Conservation (phyloP, 2,329 filamentous ascomycete species). For the Aureobasidium melanogenum region DNA sequence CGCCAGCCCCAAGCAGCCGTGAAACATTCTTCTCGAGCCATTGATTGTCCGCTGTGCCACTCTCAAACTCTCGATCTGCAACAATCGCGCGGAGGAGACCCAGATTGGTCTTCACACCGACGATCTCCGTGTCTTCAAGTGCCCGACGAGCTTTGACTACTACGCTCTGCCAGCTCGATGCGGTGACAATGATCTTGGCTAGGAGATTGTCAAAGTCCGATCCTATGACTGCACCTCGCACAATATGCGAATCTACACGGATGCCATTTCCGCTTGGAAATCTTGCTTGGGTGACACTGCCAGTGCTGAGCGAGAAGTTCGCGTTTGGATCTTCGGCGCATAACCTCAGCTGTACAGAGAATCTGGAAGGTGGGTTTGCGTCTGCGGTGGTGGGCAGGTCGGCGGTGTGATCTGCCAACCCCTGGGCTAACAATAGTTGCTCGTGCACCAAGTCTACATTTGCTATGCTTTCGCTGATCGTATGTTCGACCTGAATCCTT, state of each 20-base stretch:
- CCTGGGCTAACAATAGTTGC: constrained; percentile 48
- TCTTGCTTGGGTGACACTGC: constrained; percentile 46
- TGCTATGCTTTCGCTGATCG: constrained; percentile 49
- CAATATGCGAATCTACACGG: constrained; percentile 48
- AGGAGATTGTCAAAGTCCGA: constrained; percentile 52
- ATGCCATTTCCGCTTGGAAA: constrained; percentile 51
- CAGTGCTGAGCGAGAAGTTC: constrained; percentile 50
- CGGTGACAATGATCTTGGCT: constrained; percentile 51
- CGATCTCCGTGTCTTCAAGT: constrained; percentile 46
- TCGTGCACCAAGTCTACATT: constrained; percentile 46
- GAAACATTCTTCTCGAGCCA: constrained; percentile 48
- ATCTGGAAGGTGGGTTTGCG: constrained; percentile 27
- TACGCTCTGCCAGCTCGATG: constrained; percentile 42
- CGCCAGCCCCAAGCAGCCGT: constrained; percentile 25
- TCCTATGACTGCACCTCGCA: constrained; percentile 38
- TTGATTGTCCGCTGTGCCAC: constrained; percentile 43
- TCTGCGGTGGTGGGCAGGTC: background rate
- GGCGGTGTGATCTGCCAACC: constrained; percentile 20
- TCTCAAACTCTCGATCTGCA: constrained; percentile 40
- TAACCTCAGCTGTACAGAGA: constrained; percentile 49
- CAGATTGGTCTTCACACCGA: constrained; percentile 51
- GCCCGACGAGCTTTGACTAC: constrained; percentile 48
- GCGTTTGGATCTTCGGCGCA: constrained; percentile 47
- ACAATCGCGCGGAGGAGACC: constrained; percentile 47
- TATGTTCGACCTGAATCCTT: constrained; percentile 53